Percentiles rank a stretch among this genome's conserved stretches.
These are phyloP conservation scores for Plasmodium chabaudi DNA, from an alignment of 169 alveolate species.

Conservation along the genomic window DNA sequence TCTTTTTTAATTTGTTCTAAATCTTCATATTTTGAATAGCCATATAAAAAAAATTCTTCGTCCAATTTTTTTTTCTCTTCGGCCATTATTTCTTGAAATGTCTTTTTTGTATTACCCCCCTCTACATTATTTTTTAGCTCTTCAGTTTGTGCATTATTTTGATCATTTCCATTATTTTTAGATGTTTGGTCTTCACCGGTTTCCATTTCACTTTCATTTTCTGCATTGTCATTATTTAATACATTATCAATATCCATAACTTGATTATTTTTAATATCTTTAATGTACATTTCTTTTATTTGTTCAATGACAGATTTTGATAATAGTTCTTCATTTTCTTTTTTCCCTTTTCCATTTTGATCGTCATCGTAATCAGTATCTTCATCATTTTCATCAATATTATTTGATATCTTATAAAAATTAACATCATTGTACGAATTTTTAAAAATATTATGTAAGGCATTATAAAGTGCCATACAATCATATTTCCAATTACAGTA, in stretches of 20 bases:
- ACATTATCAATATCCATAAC: conserved; percentile 42
- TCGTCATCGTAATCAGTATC: not conserved
- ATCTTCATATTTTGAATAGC: conserved; percentile 74
- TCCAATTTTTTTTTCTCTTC: conserved; percentile 76
- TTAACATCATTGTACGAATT: conserved; percentile 45
- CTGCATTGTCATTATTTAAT: conserved; percentile 9
- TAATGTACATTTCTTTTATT: conserved; percentile 71
- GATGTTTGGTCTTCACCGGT: not conserved
- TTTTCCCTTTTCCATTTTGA: not conserved
- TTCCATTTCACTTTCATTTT: not conserved
- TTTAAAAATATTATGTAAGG: conserved; percentile 58
- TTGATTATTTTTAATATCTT: conserved; percentile 56
- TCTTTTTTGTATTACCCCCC: conserved; percentile 25
- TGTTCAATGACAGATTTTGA: conserved; percentile 25
- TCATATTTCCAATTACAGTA: conserved; percentile 75
- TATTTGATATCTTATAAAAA: conserved; percentile 33
- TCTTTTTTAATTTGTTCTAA: conserved; percentile 62
- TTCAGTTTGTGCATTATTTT: not conserved
- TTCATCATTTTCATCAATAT: conserved; percentile 4
- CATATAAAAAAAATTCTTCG: conserved; percentile 71
- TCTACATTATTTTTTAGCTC: not conserved
- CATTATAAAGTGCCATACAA: conserved; percentile 72
- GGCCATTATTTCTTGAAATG: conserved; percentile 54
- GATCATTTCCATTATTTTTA: not conserved
- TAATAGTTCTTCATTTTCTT: conserved; percentile 17